Evolutionary conservation across 345 rosid species (phyloP).

Genomic region (Corchorus olitorius): DNA sequence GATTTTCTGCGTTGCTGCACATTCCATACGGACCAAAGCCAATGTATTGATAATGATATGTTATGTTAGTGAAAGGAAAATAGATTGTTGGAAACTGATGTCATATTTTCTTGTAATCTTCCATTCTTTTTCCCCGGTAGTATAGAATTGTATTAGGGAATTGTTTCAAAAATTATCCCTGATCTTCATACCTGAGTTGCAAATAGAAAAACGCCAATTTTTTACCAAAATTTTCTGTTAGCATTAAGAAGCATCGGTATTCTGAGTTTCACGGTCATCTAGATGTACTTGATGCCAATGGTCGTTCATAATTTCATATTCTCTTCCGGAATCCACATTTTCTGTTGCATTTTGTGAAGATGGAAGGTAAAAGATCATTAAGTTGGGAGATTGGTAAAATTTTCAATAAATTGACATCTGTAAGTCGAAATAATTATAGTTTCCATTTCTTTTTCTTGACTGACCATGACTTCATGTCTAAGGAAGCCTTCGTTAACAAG

Average conservation of each 20-base stretch:
- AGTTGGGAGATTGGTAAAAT: too few relatives aligned
- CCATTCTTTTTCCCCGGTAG: background rate
- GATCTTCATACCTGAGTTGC: background rate
- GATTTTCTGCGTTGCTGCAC: constrained; percentile 26
- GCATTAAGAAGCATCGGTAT: background rate
- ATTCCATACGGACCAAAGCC: constrained; percentile 14
- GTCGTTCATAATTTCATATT: too few relatives aligned
- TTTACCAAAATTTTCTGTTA: background rate
- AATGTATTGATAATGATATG: background rate
- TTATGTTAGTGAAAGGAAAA: background rate
- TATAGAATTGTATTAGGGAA: constrained; percentile 15
- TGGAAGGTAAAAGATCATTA: too few relatives aligned
- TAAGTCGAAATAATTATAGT: background rate
- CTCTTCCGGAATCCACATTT: too few relatives aligned
- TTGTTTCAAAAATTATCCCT: background rate
- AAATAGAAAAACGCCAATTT: background rate
- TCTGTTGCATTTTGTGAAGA: too few relatives aligned
- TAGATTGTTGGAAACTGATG: background rate
- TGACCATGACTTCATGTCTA: background rate
- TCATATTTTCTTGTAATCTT: constrained; percentile 14
- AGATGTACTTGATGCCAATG: too few relatives aligned
- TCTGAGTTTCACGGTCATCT: background rate
- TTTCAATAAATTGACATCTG: too few relatives aligned
- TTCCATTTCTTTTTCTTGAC: background rate
- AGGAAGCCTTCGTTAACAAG: background rate